These are phyloP conservation scores for Amorphotheca resinae DNA, from an alignment of 495 filamentous ascomycete species.

Conservation along the genomic window DNA sequence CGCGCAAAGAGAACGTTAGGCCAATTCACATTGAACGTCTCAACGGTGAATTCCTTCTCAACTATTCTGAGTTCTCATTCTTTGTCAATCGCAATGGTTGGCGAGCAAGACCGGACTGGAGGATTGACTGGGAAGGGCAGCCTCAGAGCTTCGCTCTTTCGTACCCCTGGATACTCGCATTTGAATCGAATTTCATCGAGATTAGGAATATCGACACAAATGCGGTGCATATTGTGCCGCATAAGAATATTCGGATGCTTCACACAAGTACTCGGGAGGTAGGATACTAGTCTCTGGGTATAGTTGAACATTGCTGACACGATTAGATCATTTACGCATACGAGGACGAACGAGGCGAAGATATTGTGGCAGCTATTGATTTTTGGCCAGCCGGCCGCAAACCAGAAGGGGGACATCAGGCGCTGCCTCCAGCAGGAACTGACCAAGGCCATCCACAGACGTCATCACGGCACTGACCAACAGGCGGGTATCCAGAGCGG, in stretches of 20 bases:
- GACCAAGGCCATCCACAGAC: constrained; percentile 7
- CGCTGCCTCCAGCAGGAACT: neutral
- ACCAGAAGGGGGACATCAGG: constrained; percentile 15
- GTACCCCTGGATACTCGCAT: constrained; percentile 91
- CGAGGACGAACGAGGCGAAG: constrained; percentile 89
- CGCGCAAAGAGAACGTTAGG: constrained; percentile 79
- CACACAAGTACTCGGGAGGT: constrained; percentile 95
- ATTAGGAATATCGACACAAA: constrained; percentile 88
- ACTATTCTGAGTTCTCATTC: constrained; percentile 97
- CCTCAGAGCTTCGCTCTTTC: constrained; percentile 86
- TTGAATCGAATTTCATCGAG: constrained; percentile 98
- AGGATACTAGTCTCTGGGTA: constrained; percentile 24
- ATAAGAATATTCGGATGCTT: constrained; percentile 91
- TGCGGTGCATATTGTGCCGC: constrained; percentile 86
- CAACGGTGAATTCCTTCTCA: constrained; percentile 91
- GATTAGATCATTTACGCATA: constrained; percentile 84
- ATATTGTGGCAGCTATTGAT: constrained; percentile 89
- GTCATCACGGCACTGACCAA: constrained; percentile 13
- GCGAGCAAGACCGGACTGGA: constrained; percentile 92
- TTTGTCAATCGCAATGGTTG: constrained; percentile 98
- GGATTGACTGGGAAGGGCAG: constrained; percentile 91
- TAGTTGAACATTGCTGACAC: constrained; percentile 16
- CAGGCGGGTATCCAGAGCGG: neutral
- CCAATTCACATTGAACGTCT: constrained; percentile 98
- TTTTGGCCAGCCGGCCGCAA: constrained; percentile 55